Conservation (phyloP, 73 alveolate genomes). For the Paramecium caudatum region DNA sequence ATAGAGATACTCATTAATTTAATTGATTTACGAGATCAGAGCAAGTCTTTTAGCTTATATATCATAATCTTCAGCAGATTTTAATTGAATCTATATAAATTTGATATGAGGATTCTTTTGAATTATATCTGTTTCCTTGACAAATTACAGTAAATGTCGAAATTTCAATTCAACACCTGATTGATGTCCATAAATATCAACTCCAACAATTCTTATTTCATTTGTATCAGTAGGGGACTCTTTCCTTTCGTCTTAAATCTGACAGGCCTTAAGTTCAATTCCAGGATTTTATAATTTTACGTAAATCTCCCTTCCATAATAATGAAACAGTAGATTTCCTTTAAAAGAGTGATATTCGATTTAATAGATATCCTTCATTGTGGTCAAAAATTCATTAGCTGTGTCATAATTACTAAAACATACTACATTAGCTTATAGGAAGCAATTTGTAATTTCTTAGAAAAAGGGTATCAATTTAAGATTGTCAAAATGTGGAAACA, state of each 20-base stretch:
- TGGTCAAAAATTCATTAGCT: slow-evolving; percentile 27
- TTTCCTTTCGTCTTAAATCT: too few species aligned
- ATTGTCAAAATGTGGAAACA: slow-evolving; percentile 43
- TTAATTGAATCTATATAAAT: background rate
- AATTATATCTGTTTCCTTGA: slow-evolving; percentile 41
- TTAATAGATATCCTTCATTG: slow-evolving; percentile 42
- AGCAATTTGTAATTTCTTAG: background rate
- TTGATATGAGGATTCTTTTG: slow-evolving; percentile 15
- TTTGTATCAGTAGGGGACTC: too few species aligned
- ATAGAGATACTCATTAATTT: slow-evolving; percentile 4
- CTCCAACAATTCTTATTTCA: slow-evolving; percentile 38
- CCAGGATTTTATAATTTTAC: slow-evolving; percentile 59
- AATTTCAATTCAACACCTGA: slow-evolving; percentile 58
- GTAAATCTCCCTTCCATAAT: slow-evolving; percentile 58
- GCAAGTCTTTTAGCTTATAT: background rate
- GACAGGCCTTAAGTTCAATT: background rate
- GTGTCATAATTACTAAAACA: slow-evolving; percentile 64
- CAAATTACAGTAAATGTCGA: slow-evolving; percentile 19
- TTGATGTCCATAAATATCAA: slow-evolving; percentile 59
- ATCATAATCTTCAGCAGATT: slow-evolving; percentile 39
- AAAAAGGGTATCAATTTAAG: slow-evolving; percentile 57
- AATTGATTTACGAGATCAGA: background rate
- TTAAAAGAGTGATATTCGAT: slow-evolving; percentile 33
- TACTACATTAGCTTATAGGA: slow-evolving; percentile 1
- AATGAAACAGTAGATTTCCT: slow-evolving; percentile 45